These are phyloP conservation scores for Lactarius trivialis DNA, from an alignment of 768 basidiomycete genomes.

Conservation along the genomic window DNA sequence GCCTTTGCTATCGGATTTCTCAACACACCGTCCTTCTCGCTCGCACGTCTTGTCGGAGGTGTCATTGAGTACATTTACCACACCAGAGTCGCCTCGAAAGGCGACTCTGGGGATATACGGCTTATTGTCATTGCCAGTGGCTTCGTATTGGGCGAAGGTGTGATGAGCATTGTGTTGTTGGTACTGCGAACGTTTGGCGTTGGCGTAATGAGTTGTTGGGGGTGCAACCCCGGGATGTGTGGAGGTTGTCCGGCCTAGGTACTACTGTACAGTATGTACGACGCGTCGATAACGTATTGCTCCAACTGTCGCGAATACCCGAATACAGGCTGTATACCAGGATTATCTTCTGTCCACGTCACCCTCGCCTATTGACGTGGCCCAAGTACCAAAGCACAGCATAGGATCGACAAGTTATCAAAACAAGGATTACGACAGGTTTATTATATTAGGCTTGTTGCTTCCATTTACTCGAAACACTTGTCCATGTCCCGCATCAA, in stretches of 20 bases:
- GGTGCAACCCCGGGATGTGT: conserved; percentile 73
- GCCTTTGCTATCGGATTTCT: conserved; percentile 95
- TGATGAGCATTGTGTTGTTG: conserved; percentile 76
- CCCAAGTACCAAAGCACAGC: not conserved
- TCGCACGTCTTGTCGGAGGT: conserved; percentile 87
- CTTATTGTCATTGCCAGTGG: conserved; percentile 89
- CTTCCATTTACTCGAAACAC: not conserved
- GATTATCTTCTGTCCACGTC: conserved; percentile 2
- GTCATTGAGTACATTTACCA: conserved; percentile 69
- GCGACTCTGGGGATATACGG: conserved; percentile 53
- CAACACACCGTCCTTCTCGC: conserved; percentile 91
- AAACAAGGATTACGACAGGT: not conserved
- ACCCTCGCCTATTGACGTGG: conserved; percentile 15
- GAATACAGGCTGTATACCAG: not conserved
- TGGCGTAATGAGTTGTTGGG: conserved; percentile 77
- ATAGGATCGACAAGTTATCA: not conserved
- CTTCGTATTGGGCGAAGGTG: conserved; percentile 93
- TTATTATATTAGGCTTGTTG: conserved; percentile 4
- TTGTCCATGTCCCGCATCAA: conserved; percentile 59
- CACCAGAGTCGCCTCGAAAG: conserved; percentile 39
- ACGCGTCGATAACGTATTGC: not conserved
- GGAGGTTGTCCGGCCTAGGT: conserved; percentile 43
- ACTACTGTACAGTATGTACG: too few species aligned
- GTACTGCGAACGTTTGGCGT: conserved; percentile 67
- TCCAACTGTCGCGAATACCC: not conserved